These are phyloP conservation scores for Fragosphaeria purpurea DNA, from an alignment of 2,329 filamentous ascomycete genomes.

Conservation along the genomic window DNA sequence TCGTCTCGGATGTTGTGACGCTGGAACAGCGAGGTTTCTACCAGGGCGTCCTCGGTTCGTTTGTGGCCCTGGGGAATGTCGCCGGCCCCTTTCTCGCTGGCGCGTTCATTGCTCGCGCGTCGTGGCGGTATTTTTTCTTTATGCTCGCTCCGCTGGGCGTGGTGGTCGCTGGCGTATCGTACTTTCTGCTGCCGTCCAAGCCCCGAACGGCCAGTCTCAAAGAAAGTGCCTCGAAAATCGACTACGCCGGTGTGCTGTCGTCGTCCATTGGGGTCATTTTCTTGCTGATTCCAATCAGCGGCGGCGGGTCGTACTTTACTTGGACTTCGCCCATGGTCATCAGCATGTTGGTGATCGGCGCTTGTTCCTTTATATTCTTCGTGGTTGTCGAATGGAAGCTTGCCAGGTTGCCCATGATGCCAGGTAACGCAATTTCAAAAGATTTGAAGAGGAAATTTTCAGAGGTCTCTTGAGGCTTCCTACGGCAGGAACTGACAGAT, in stretches of 20 bases:
- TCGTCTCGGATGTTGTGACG: slow-evolving; percentile 49
- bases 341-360: slow-evolving; percentile 35
- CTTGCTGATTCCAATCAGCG: slow-evolving; percentile 53
- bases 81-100: slow-evolving; percentile 34
- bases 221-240: slow-evolving; percentile 44
- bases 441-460: no score
- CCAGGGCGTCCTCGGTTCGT: slow-evolving; percentile 31
- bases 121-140: slow-evolving; percentile 32
- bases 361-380: background rate
- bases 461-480: no score
- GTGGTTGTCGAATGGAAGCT: slow-evolving; percentile 3
- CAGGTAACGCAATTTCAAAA: no score
- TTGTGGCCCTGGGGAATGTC: slow-evolving; percentile 30
- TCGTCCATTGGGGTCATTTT: slow-evolving; percentile 48
- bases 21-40: slow-evolving; percentile 48
- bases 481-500: no score
- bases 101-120: slow-evolving; percentile 24
- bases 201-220: slow-evolving; percentile 22
- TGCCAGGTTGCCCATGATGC: background rate
- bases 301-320: slow-evolving; percentile 42
- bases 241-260: slow-evolving; percentile 45
- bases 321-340: slow-evolving; percentile 50
- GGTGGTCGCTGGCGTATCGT: slow-evolving; percentile 32
- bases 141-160: slow-evolving; percentile 39
- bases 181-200: slow-evolving; percentile 41